These are phyloP conservation scores for Oryza brachyantha DNA, from an alignment of 176 grass and related monocot species.

Conservation along the genomic window DNA sequence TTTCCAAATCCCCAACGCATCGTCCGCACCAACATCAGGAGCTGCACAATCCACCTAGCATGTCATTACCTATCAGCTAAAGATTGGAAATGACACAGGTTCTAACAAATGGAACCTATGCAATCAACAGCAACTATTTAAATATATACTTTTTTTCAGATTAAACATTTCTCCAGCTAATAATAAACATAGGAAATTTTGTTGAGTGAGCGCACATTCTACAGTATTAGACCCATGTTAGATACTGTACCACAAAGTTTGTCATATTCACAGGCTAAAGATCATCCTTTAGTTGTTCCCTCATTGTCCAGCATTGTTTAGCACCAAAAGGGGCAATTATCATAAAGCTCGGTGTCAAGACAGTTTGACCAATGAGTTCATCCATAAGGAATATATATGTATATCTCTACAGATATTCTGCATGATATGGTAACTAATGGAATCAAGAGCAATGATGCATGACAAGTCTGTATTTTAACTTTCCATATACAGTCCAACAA, in stretches of 20 bases:
- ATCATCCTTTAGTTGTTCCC: neutral
- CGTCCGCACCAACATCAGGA: conserved; percentile 64
- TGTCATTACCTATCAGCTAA: conserved; percentile 90
- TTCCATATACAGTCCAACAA: neutral
- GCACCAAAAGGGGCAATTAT: neutral
- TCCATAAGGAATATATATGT: conserved; percentile 4
- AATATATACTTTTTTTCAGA: neutral
- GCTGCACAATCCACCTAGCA: conserved; percentile 95
- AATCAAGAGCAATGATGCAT: conserved; percentile 21
- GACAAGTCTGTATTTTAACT: neutral
- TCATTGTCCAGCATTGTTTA: neutral
- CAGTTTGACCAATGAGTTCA: neutral
- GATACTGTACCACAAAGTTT: neutral
- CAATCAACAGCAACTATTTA: neutral
- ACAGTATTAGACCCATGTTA: conserved; percentile 4
- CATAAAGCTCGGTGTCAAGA: neutral
- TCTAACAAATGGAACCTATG: conserved; percentile 3
- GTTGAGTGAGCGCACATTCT: neutral
- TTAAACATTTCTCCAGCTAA: neutral
- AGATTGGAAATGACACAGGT: conserved; percentile 31
- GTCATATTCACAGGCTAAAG: neutral
- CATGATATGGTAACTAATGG: neutral
- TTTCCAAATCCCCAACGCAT: conserved; percentile 83
- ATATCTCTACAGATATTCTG: conserved; percentile 14
- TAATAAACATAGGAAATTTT: conserved; percentile 9